A percentile compares a stretch with the other conserved stretches of the same genome.
These are phyloP conservation scores for Tylopilus plumbeoviolaceoides DNA, from an alignment of 768 basidiomycete genomes.

Conservation along the genomic window DNA sequence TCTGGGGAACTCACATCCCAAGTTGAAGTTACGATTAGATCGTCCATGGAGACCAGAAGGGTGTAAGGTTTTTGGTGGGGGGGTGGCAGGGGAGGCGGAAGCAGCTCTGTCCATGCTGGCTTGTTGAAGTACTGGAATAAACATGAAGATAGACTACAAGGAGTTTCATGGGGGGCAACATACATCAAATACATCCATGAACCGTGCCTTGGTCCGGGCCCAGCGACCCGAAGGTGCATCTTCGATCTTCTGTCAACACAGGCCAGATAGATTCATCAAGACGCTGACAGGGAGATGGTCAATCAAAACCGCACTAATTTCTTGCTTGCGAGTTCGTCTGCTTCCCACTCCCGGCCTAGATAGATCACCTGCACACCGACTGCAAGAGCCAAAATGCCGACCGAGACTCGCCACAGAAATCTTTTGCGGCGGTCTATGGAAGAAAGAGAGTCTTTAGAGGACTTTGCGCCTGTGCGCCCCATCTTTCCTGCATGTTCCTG, in stretches of 20 bases:
- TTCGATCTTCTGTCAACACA: slow-evolving; percentile 46
- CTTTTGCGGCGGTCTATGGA: slow-evolving; percentile 71
- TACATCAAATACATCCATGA: slow-evolving; percentile 67
- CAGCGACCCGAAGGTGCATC: slow-evolving; percentile 58
- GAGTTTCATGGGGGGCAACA: slow-evolving; percentile 20
- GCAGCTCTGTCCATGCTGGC: slow-evolving; percentile 87
- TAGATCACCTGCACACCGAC: slow-evolving; percentile 56
- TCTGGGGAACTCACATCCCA: slow-evolving; percentile 79
- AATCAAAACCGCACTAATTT: slow-evolving; percentile 47
- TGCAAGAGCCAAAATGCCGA: slow-evolving; percentile 53
- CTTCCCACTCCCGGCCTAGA: slow-evolving; percentile 77
- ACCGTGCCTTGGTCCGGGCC: slow-evolving; percentile 60
- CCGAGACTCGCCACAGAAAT: slow-evolving; percentile 49
- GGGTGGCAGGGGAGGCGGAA: slow-evolving; percentile 80
- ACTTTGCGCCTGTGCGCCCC: slow-evolving; percentile 69
- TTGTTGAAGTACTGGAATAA: slow-evolving; percentile 77
- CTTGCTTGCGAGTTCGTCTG: slow-evolving; percentile 61
- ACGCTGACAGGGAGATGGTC: background rate
- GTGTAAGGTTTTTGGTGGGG: slow-evolving; percentile 91
- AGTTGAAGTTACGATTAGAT: slow-evolving; percentile 83
- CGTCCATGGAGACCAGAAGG: slow-evolving; percentile 85
- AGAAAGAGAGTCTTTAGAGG: slow-evolving; percentile 73
- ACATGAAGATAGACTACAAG: background rate
- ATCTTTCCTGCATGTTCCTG: slow-evolving; percentile 33
- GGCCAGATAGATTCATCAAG: background rate